Percentiles rank a stretch among this genome's conserved stretches.
Conservation (phyloP, 108 stramenopile species). For the Cyclostephanos tholiformis region DNA sequence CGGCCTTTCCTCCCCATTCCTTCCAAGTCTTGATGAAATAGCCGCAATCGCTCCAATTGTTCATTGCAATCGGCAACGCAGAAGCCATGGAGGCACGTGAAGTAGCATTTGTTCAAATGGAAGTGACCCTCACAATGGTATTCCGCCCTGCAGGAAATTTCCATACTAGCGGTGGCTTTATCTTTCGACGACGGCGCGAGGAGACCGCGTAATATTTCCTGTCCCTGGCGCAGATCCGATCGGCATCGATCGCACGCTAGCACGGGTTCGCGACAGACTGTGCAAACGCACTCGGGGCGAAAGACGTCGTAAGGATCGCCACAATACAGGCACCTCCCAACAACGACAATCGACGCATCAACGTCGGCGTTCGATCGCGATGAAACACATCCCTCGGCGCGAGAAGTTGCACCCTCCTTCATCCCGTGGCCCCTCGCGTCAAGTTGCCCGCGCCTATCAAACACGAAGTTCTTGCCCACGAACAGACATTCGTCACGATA, state of each 20-base stretch:
- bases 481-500: constrained; percentile 48
- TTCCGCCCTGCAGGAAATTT: constrained; percentile 38
- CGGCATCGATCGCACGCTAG: constrained; percentile 66
- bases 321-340: constrained; percentile 78
- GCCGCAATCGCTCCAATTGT: constrained; percentile 55
- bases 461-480: constrained; percentile 88
- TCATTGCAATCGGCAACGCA: constrained; percentile 44
- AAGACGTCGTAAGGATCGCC: constrained; percentile 66
- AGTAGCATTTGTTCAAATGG: constrained; percentile 72
- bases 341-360: constrained; percentile 27
- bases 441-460: constrained; percentile 65
- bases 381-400: not conserved
- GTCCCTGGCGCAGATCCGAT: constrained; percentile 17
- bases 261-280: constrained; percentile 83
- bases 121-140: constrained; percentile 74
- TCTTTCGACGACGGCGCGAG: not conserved
- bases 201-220: constrained; percentile 17
- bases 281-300: constrained; percentile 73
- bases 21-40: constrained; percentile 44
- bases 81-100: constrained; percentile 59
- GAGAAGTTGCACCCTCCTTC: constrained; percentile 8
- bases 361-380: constrained; percentile 2
- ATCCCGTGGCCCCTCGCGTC: constrained; percentile 24
- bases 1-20: constrained; percentile 68
- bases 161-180: not conserved